phyloP scores from a whole-genome alignment of 345 rosid genomes.

The Eucalyptus curtisii region DNA sequence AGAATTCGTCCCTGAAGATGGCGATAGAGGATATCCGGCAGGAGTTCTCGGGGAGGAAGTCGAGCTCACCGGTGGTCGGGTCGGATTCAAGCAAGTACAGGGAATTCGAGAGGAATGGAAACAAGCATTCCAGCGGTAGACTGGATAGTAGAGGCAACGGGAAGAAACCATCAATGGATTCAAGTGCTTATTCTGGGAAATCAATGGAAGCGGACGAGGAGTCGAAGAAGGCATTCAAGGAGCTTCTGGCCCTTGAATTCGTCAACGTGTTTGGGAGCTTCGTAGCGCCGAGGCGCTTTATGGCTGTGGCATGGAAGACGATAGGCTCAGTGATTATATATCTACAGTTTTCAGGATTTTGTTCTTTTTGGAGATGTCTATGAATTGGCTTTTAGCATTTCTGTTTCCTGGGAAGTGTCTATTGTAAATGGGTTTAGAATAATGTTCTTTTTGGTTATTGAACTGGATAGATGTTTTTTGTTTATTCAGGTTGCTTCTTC shows the following conservation, averaged over 20 bases:
- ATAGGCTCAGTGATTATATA: not conserved
- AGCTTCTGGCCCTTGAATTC: slow-evolving; percentile 14
- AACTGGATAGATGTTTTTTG: not conserved
- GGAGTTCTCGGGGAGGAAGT: slow-evolving; percentile 20
- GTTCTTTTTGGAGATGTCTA: not conserved
- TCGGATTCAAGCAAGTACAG: slow-evolving; percentile 22
- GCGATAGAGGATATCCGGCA: slow-evolving; percentile 69
- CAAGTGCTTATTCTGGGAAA: not conserved
- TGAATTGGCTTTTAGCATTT: not conserved
- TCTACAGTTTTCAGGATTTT: not conserved
- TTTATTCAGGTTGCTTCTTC: not conserved
- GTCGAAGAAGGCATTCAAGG: slow-evolving; percentile 55
- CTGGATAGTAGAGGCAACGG: slow-evolving; percentile 32
- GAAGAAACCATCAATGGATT: slow-evolving; percentile 14
- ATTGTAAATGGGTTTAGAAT: not conserved
- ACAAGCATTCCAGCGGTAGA: slow-evolving; percentile 3
- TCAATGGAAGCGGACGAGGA: slow-evolving; percentile 43
- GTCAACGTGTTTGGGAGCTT: not conserved
- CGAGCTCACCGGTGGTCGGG: slow-evolving; percentile 5
- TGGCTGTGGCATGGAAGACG: not conserved
- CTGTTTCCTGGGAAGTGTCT: not conserved
- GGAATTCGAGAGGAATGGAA: slow-evolving; percentile 31
- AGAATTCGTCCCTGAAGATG: slow-evolving; percentile 46
- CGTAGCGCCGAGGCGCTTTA: not conserved
- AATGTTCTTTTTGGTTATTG: not conserved